Conservation (phyloP, 1,139 yeast species). For the Hemisphaericaspora subhashii region DNA sequence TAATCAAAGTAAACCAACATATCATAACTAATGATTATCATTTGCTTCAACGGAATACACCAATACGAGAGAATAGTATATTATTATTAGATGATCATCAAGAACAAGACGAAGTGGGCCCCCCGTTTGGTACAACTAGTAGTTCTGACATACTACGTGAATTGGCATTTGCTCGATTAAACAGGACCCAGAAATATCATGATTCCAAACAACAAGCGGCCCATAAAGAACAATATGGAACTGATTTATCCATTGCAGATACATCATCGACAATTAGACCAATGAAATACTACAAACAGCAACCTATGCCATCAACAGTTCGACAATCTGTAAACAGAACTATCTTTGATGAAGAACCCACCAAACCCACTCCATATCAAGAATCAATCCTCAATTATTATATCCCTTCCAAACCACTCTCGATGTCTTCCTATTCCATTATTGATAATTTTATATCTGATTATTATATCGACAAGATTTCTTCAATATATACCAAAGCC, state of each 20-base stretch:
- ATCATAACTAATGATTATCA: conserved; percentile 14
- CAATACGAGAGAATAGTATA: conserved; percentile 9
- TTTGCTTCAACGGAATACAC: conserved; percentile 7
- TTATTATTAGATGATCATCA: conserved; percentile 10
- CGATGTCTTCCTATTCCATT: conserved; percentile 17
- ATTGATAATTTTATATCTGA: conserved; percentile 19
- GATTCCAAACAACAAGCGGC: neutral
- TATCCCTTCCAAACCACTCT: conserved; percentile 18
- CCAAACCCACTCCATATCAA: conserved; percentile 12
- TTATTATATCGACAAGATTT: conserved; percentile 17
- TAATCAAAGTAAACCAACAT: conserved; percentile 8
- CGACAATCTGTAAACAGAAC: neutral
- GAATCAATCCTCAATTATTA: conserved; percentile 20
- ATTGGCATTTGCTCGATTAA: conserved; percentile 5
- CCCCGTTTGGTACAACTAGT: conserved; percentile 1
- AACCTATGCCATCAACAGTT: neutral
- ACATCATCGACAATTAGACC: conserved; percentile 4
- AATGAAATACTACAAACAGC: neutral
- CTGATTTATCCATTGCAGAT: conserved; percentile 14
- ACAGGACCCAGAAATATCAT: neutral
- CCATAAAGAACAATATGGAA: conserved; percentile 13
- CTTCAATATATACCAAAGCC: conserved; percentile 15
- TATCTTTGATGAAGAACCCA: conserved; percentile 3
- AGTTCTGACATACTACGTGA: conserved; percentile 5
- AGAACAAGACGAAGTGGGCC: neutral